A percentile compares a stretch with the other conserved stretches of the same genome.
Evolutionary conservation across 176 grass and related monocot genomes (phyloP).

Genomic region (maize (Zea mays)): DNA sequence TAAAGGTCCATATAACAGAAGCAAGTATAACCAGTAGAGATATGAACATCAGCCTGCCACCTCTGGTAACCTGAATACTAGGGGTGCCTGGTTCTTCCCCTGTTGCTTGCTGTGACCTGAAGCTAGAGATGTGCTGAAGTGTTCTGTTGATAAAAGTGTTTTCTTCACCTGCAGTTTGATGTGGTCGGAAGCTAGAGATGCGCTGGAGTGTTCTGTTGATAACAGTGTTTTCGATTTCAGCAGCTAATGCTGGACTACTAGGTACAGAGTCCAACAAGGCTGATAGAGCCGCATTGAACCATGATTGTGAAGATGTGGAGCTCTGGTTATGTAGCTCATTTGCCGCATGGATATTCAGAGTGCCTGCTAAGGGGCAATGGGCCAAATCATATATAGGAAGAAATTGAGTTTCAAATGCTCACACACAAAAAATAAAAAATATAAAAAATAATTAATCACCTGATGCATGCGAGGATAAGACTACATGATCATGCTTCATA

Average conservation of each 20-base stretch:
- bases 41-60: constrained; percentile 51
- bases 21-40: constrained; percentile 64
- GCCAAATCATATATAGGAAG: constrained; percentile 26
- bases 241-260: constrained; percentile 76
- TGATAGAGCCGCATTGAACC: constrained; percentile 60
- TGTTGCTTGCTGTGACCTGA: constrained; percentile 53
- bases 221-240: constrained; percentile 68
- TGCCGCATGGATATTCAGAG: constrained; percentile 32
- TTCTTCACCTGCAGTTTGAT: constrained; percentile 47
- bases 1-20: constrained; percentile 70
- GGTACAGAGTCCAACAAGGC: constrained; percentile 73
- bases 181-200: constrained; percentile 79
- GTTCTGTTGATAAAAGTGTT: constrained; percentile 62
- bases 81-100: constrained; percentile 34
- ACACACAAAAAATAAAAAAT: background rate
- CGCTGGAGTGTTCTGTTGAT: constrained; percentile 69
- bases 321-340: constrained; percentile 36
- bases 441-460: constrained; percentile 49
- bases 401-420: constrained; percentile 2
- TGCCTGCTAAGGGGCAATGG: constrained; percentile 41
- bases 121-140: constrained; percentile 75
- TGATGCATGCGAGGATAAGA: constrained; percentile 52
- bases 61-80: constrained; percentile 40
- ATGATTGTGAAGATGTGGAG: constrained; percentile 50
- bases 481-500: constrained; percentile 43